phyloP scores from a whole-genome alignment of 2,329 filamentous ascomycete genomes.

The Aurifilum marmelostoma region DNA sequence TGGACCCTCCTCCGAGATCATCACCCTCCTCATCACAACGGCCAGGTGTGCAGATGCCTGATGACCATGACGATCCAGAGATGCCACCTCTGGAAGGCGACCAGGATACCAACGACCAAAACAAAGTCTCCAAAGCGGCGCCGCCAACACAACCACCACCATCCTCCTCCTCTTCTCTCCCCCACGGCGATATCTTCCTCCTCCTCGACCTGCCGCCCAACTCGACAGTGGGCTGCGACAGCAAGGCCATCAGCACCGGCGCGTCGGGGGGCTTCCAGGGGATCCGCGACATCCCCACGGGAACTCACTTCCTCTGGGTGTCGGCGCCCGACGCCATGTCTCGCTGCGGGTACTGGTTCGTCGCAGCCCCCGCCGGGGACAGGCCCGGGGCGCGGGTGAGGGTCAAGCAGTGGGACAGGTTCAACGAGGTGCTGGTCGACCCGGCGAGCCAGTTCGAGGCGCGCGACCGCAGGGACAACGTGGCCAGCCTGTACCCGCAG shows the following conservation, averaged over 20 bases:
- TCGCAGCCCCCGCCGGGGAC: constrained; percentile 37
- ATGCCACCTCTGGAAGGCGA: constrained; percentile 24
- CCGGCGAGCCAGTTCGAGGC: constrained; percentile 49
- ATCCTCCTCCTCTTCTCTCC: not conserved
- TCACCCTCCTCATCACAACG: constrained; percentile 30
- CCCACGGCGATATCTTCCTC: constrained; percentile 50
- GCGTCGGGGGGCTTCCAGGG: constrained; percentile 49
- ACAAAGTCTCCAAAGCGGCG: not conserved
- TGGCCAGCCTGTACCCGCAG: constrained; percentile 43
- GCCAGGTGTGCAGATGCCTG: constrained; percentile 6
- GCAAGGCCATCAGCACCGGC: constrained; percentile 50
- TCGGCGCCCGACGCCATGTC: constrained; percentile 52
- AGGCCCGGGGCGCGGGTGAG: constrained; percentile 40
- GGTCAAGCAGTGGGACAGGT: constrained; percentile 59
- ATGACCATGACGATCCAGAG: constrained; percentile 5
- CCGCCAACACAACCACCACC: not conserved
- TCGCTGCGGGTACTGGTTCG: constrained; percentile 62
- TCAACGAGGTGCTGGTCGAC: constrained; percentile 58
- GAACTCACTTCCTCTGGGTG: constrained; percentile 64
- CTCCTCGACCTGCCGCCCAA: constrained; percentile 54
- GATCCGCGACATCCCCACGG: constrained; percentile 57
- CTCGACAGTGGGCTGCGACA: constrained; percentile 59
- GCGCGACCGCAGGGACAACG: constrained; percentile 47
- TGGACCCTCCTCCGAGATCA: constrained; percentile 32
- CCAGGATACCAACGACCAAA: not conserved